These are phyloP conservation scores for Umbelopsis sp. DNA, from an alignment of 192 early-diverging fungal species.

Conservation along the genomic window DNA sequence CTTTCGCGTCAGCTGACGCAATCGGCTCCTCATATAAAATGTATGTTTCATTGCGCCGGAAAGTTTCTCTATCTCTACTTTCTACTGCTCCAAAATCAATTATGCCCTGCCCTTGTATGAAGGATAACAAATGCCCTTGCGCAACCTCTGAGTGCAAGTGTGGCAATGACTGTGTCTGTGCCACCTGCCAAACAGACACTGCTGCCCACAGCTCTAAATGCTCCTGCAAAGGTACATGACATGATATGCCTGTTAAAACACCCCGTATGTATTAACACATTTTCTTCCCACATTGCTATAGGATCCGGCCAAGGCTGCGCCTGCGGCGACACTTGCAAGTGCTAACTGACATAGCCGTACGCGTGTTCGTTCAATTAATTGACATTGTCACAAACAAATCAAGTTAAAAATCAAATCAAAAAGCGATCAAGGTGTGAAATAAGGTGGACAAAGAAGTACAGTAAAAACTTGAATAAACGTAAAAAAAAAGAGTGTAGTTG, in stretches of 20 bases:
- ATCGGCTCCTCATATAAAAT: background rate
- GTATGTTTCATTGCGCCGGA: background rate
- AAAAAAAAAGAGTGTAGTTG: no score
- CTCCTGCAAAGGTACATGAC: background rate
- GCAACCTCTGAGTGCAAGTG: slow-evolving; percentile 8
- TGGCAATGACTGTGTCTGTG: slow-evolving; percentile 1
- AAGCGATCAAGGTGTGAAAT: background rate
- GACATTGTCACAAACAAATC: background rate
- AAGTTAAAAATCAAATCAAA: background rate
- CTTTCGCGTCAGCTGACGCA: background rate
- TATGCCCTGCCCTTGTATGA: slow-evolving; percentile 4
- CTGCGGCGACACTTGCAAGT: background rate
- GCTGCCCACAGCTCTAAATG: background rate
- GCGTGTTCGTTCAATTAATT: background rate
- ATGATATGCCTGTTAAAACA: no score
- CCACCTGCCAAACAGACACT: background rate
- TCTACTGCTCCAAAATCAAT: background rate
- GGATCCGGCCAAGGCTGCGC: background rate
- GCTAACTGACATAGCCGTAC: background rate
- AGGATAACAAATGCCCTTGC: background rate
- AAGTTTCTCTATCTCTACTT: background rate
- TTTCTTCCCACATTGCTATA: background rate
- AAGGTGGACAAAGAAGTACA: background rate
- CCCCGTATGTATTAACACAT: no score
- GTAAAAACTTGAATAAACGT: background rate